Evolutionary conservation across 768 basidiomycete genomes (phyloP), one percentile per base, ranked within the genome.

Genomic region (Lentinula sp.): DNA sequence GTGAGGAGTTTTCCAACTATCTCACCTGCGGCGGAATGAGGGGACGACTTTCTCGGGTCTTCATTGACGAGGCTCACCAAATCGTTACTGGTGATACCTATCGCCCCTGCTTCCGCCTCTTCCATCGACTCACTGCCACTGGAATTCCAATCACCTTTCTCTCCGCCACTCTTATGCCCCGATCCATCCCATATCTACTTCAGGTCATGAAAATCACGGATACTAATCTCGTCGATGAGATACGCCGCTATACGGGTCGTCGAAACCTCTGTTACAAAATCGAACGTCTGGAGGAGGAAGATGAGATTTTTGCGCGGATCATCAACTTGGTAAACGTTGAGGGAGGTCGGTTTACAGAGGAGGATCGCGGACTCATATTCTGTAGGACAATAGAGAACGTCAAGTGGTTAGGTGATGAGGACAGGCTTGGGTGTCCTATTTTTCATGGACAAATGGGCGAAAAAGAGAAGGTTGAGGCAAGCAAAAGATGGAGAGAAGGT

Each of bases 111-210:
- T 39, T 60, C 59, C 6, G 49, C 6, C 48, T 35, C n/a, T 39
- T 52, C 37, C 16, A n/a, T 1, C 31, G 28, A 0, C 50, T 60
- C 46, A 52, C 34, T 4, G 18, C 5, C 0, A 4, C 11, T 6
- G 35, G 49, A 3, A 37, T 60, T 28, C 59, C 59, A 13, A 16
- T 60, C 16, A 60, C 59, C 10, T 40, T 51, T 23, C 59, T 60
- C 3, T 60, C 59, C 4, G 59, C 6, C 10, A 39, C 59, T 1
- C 9, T 60, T 0, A 51, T 60, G 48, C 59, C 59, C 2, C 37
- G 34, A 39, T 50, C 35, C 16, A 35, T 60, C 3, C 59, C 50
- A 32, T 6, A 4, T 0, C 51, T 60, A 1, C 50, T 50, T 8
- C 18, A 52, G n/a, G 3, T 16, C 8, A 3, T 60, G 49, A 7